Evolutionary conservation across 1,284 basidiomycete species (phyloP).

Genomic region (Mycosarcoma maydis): DNA sequence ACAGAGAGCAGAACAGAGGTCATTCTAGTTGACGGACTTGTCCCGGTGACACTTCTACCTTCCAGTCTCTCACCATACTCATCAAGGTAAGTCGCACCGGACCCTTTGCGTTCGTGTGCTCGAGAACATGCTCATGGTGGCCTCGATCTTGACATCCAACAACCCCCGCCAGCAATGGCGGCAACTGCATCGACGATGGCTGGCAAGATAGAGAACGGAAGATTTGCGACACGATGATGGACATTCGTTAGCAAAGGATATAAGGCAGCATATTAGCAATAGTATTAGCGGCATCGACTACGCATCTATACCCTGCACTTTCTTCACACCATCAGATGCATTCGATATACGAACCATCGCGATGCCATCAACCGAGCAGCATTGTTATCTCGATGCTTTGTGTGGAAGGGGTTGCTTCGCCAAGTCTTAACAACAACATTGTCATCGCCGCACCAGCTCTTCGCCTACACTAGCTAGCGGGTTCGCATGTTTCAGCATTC

Average conservation of each 20-base stretch:
- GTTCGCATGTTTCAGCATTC: too few species aligned
- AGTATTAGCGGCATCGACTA: too few species aligned
- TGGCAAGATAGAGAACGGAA: background rate
- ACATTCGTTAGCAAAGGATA: too few species aligned
- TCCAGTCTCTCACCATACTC: constrained; percentile 33
- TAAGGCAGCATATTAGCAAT: background rate
- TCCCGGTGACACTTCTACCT: constrained; percentile 13
- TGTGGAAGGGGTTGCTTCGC: too few species aligned
- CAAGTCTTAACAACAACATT: too few species aligned
- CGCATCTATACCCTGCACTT: too few species aligned
- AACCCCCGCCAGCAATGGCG: constrained; percentile 13
- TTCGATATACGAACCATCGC: too few species aligned
- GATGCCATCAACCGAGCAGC: too few species aligned
- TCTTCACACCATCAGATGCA: too few species aligned
- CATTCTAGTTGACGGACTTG: constrained; percentile 15
- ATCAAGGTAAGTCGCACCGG: constrained; percentile 53
- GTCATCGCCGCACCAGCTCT: too few species aligned
- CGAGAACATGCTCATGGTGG: constrained; percentile 39
- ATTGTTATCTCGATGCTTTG: too few species aligned
- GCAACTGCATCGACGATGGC: constrained; percentile 8
- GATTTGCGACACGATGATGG: constrained; percentile 39
- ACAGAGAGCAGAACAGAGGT: background rate
- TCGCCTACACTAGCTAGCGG: too few species aligned
- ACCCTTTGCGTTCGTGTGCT: constrained; percentile 40
- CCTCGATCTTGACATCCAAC: constrained; percentile 38